Evolutionary conservation across 371 early-diverging fungal species (phyloP), one percentile per base, ranked within the genome.

Genomic region (Paraphysoderma sedebokerense): DNA sequence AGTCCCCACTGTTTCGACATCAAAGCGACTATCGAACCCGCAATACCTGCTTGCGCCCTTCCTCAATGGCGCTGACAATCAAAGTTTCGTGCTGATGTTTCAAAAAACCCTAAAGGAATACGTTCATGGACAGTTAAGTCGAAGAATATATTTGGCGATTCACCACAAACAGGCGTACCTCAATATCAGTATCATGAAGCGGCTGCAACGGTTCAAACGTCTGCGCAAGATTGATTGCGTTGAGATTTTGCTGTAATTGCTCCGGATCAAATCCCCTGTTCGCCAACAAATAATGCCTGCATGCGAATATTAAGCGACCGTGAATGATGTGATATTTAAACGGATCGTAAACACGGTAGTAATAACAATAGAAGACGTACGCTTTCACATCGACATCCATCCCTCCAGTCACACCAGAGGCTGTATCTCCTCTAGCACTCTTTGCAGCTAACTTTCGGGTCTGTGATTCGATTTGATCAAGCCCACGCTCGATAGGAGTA

Each of bases 161-260:
- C 3, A 52, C 31, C 11, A 38, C 11, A 20, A 22, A 51, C 20
- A 36, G 23, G 7, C 20, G 9, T 62, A 67, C 74, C 61, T 81
- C 84, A n/a, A 87, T 74, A 55, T 90, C 83, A n/a, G 81, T 79
- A 38, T 80, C 82, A 33, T 64, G 59, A 12, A 74, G 52, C 1
- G 72, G 66, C 28, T 70, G 66, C 30, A 67, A 56, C n/a, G 78
- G 69, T 45, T 82, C 80, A 53, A 82, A 82, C 0, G 79, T 63
- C n/a, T 70, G 55, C 13, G 72, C 58, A n/a, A 83, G 56, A 45
- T 77, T 66, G 38, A 82, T 68, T 2, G 67, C 50, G 29, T 72
- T 69, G 7, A 80, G 52, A 17, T 60, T 65, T 8, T 72, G 59
- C 15, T 65, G 50, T 32, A 82, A 67, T 35, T 61, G 61, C 38